Evolutionary conservation across 257 asterid genomes (phyloP).

Genomic region (Nicotiana obtusifolia): DNA sequence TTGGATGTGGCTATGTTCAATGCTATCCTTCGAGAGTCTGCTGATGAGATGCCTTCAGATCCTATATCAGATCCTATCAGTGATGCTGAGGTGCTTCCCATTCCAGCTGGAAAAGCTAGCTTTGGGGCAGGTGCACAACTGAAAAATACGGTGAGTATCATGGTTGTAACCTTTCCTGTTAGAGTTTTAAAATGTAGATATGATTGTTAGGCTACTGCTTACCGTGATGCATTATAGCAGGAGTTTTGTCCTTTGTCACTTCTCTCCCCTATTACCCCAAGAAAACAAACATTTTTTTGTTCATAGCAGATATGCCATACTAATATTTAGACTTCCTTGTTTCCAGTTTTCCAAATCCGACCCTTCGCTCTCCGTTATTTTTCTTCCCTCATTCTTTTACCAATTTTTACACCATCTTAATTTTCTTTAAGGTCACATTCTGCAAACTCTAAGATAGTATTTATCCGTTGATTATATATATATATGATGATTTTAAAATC

Average conservation of each 20-base stretch:
- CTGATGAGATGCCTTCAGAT: conserved; percentile 80
- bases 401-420: background rate
- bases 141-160: conserved; percentile 68
- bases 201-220: background rate
- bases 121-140: conserved; percentile 87
- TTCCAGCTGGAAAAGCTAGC: conserved; percentile 82
- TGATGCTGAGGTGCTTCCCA: conserved; percentile 73
- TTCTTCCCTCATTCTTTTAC: background rate
- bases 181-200: background rate
- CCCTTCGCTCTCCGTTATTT: background rate
- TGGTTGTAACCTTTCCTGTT: conserved; percentile 3
- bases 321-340: background rate
- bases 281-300: background rate
- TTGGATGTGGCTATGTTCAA: conserved; percentile 95
- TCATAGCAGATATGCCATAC: background rate
- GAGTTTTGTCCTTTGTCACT: background rate
- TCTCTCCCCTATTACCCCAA: background rate
- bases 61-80: conserved; percentile 91
- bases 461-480: background rate
- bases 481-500: background rate
- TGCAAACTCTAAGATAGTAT: background rate
- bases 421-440: background rate
- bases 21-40: conserved; percentile 80
- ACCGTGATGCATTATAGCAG: background rate
- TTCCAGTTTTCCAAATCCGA: background rate